Evolutionary conservation across 2,329 filamentous ascomycete genomes (phyloP).

Genomic region (Aspergillus aculeatus): DNA sequence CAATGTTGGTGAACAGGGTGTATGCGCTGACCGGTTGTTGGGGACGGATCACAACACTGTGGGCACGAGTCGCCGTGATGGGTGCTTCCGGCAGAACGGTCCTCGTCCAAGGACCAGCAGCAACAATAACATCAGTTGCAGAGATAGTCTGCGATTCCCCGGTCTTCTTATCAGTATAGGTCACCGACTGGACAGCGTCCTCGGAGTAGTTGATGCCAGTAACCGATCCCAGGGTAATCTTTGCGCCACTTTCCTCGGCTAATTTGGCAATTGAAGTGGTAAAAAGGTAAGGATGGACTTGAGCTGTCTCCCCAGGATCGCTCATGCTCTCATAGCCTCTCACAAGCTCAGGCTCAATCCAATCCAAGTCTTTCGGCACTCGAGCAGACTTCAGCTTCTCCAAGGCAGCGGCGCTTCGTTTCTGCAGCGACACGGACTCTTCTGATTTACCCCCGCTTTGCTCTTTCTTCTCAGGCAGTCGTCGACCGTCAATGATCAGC

Average conservation of each 20-base stretch:
- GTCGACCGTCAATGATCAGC: constrained; percentile 53
- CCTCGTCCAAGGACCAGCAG: constrained; percentile 63
- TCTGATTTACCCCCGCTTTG: constrained; percentile 22
- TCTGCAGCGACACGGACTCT: constrained; percentile 54
- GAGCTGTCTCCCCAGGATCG: constrained; percentile 74
- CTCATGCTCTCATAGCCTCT: constrained; percentile 80
- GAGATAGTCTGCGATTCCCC: constrained; percentile 50
- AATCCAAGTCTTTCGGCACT: constrained; percentile 77
- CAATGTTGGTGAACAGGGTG: constrained; percentile 75
- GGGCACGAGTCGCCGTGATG: constrained; percentile 60
- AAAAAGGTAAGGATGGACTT: constrained; percentile 91
- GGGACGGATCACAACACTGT: constrained; percentile 62
- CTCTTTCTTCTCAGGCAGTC: constrained; percentile 36
- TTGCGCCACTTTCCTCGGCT: constrained; percentile 66
- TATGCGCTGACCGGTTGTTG: constrained; percentile 51
- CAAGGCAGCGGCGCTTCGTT: constrained; percentile 53
- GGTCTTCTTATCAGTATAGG: constrained; percentile 56
- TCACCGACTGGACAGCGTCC: constrained; percentile 60
- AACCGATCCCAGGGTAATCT: constrained; percentile 67
- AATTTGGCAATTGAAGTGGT: constrained; percentile 79
- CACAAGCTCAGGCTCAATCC: constrained; percentile 70
- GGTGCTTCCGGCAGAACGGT: constrained; percentile 55
- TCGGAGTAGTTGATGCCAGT: constrained; percentile 61
- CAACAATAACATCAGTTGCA: constrained; percentile 60
- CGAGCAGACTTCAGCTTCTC: constrained; percentile 56